Percentiles rank a stretch among this genome's conserved stretches.
These are phyloP conservation scores for Helotiales sp. DNA, from an alignment of 2,329 filamentous ascomycete genomes.

Conservation along the genomic window DNA sequence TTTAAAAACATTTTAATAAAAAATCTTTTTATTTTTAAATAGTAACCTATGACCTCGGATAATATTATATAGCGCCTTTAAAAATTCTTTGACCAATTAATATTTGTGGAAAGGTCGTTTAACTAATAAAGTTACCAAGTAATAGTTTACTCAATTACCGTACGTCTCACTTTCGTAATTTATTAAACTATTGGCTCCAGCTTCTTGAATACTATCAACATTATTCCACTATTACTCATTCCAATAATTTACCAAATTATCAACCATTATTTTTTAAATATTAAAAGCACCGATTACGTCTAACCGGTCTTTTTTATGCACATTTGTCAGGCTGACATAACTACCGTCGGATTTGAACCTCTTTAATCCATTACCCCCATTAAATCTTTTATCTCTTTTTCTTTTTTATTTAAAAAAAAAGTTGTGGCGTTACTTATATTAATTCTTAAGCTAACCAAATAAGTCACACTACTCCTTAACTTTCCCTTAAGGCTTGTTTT, in stretches of 20 bases:
- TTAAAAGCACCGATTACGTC: constrained; percentile 28
- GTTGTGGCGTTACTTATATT: too few relatives aligned
- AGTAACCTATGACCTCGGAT: too few relatives aligned
- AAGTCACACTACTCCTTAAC: too few relatives aligned
- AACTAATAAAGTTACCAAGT: constrained; percentile 42
- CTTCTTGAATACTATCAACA: constrained; percentile 31
- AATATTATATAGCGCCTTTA: constrained; percentile 40
- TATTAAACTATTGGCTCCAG: constrained; percentile 24
- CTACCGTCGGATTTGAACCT: too few relatives aligned
- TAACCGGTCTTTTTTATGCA: constrained; percentile 29
- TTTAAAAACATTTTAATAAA: neutral
- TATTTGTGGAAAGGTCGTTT: constrained; percentile 41
- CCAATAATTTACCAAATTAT: constrained; percentile 31
- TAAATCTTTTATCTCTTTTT: too few relatives aligned
- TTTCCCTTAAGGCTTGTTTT: too few relatives aligned
- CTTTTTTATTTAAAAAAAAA: too few relatives aligned
- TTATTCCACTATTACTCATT: constrained; percentile 32
- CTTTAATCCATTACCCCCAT: too few relatives aligned
- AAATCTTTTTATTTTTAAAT: neutral
- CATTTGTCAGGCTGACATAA: too few relatives aligned
- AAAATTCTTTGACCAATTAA: constrained; percentile 41
- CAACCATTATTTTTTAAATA: constrained; percentile 35
- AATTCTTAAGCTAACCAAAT: too few relatives aligned
- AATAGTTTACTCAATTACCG: constrained; percentile 42
- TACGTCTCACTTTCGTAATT: constrained; percentile 32